Conservation (phyloP, 306 rosid species). For the Quercus alba region DNA sequence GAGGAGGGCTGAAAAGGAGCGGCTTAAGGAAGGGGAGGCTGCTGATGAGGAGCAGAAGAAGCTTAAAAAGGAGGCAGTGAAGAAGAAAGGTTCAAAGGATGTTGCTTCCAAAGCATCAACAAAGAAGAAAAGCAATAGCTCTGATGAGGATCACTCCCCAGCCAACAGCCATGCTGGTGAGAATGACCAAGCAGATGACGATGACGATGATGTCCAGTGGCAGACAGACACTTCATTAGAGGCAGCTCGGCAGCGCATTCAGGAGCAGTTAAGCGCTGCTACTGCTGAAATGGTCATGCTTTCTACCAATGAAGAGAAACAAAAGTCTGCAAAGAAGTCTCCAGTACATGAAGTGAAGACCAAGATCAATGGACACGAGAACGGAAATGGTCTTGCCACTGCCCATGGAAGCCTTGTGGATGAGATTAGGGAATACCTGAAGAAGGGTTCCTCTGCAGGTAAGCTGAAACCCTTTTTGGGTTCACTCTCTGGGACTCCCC, state of each 20-base stretch:
- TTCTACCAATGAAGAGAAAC: constrained; percentile 46
- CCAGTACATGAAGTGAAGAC: constrained; percentile 26
- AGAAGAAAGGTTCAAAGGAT: constrained; percentile 56
- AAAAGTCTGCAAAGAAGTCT: constrained; percentile 38
- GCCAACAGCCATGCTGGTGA: constrained; percentile 46
- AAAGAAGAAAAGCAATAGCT: constrained; percentile 53
- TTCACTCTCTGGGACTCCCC: constrained; percentile 45
- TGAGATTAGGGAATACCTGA: constrained; percentile 44
- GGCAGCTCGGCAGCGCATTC: constrained; percentile 68
- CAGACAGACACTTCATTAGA: constrained; percentile 69
- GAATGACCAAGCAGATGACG: constrained; percentile 33
- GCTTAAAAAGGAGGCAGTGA: constrained; percentile 50
- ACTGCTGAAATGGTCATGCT: constrained; percentile 87
- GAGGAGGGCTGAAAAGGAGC: constrained; percentile 87
- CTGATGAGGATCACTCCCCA: constrained; percentile 74
- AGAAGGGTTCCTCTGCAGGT: constrained; percentile 31
- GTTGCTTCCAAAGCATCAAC: constrained; percentile 31
- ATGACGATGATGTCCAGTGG: constrained; percentile 61
- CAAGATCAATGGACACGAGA: constrained; percentile 13
- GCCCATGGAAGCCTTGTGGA: constrained; percentile 20
- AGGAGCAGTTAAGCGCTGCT: constrained; percentile 71
- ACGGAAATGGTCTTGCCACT: constrained; percentile 25
- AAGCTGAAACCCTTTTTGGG: constrained; percentile 48
- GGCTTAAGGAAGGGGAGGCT: constrained; percentile 72
- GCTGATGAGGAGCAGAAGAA: constrained; percentile 72